A percentile compares a stretch with the other conserved stretches of the same genome.
Conservation (phyloP, 495 filamentous ascomycete species). For the Beverwykella pulmonaria region DNA sequence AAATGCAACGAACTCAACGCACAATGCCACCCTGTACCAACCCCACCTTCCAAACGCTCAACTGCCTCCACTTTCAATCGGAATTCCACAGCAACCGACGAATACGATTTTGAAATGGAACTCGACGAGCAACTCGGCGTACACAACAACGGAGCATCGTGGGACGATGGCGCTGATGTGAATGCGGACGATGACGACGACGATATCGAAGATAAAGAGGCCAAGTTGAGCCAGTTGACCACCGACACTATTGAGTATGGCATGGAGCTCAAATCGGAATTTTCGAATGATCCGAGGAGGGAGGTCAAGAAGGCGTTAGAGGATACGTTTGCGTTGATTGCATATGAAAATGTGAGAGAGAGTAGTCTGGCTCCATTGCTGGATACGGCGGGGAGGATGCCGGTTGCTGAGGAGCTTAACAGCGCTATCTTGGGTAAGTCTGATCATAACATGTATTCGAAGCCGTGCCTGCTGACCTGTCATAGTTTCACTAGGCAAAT, state of each 20-base stretch:
- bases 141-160: constrained; percentile 39
- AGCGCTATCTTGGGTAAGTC: constrained; percentile 84
- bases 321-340: constrained; percentile 87
- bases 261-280: constrained; percentile 74
- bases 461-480: constrained; percentile 24
- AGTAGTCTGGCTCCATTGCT: constrained; percentile 76
- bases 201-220: constrained; percentile 36
- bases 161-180: constrained; percentile 43
- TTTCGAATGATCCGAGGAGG: constrained; percentile 64
- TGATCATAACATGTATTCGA: not conserved
- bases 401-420: constrained; percentile 92
- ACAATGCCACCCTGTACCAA: constrained; percentile 12
- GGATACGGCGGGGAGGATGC: constrained; percentile 71
- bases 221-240: constrained; percentile 60
- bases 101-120: constrained; percentile 66
- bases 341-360: constrained; percentile 78
- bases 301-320: constrained; percentile 74
- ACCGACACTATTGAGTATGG: constrained; percentile 79
- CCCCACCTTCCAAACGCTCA: constrained; percentile 45
- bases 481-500: constrained; percentile 85
- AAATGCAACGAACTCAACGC: constrained; percentile 63
- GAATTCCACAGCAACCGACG: constrained; percentile 35
- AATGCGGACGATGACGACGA: constrained; percentile 46
- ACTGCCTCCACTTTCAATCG: constrained; percentile 39
- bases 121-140: constrained; percentile 65